Evolutionary conservation across 345 rosid species (phyloP).

Genomic region (Melaleuca alternifolia): DNA sequence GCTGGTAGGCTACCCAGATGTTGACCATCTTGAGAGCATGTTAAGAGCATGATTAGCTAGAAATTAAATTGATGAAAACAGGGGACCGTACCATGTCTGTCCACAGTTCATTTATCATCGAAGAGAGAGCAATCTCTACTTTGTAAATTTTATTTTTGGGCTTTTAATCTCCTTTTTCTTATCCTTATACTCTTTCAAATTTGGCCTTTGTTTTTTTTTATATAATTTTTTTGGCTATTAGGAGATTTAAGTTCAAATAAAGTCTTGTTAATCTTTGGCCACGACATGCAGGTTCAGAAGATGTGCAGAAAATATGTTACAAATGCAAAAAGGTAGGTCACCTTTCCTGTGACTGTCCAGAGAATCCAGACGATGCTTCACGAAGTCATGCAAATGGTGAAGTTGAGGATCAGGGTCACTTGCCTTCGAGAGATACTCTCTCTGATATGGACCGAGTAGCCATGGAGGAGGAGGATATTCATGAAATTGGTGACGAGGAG

Average conservation of each 20-base stretch:
- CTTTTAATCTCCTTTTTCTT: background rate
- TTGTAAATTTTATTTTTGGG: background rate
- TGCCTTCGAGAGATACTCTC: slow-evolving; percentile 4
- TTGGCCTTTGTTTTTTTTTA: background rate
- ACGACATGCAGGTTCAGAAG: slow-evolving; percentile 37
- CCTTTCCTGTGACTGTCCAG: slow-evolving; percentile 79
- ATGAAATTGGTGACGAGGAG: slow-evolving; percentile 89
- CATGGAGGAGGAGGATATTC: slow-evolving; percentile 90
- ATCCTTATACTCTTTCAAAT: background rate
- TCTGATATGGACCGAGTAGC: slow-evolving; percentile 58
- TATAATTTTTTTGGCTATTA: too few species aligned
- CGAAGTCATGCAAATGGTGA: slow-evolving; percentile 9
- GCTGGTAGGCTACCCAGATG: background rate
- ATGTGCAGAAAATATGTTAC: slow-evolving; percentile 78
- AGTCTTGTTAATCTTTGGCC: background rate
- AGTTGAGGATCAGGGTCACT: slow-evolving; percentile 3
- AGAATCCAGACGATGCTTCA: slow-evolving; percentile 34
- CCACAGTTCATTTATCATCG: background rate
- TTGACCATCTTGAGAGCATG: background rate
- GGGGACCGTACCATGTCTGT: background rate
- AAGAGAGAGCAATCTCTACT: background rate
- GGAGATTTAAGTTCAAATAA: background rate
- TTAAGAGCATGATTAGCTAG: background rate
- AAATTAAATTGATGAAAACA: background rate
- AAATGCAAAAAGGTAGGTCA: slow-evolving; percentile 86